Evolutionary conservation across 805 yeast genomes (phyloP).

Genomic region (Clavispora asparagi): DNA sequence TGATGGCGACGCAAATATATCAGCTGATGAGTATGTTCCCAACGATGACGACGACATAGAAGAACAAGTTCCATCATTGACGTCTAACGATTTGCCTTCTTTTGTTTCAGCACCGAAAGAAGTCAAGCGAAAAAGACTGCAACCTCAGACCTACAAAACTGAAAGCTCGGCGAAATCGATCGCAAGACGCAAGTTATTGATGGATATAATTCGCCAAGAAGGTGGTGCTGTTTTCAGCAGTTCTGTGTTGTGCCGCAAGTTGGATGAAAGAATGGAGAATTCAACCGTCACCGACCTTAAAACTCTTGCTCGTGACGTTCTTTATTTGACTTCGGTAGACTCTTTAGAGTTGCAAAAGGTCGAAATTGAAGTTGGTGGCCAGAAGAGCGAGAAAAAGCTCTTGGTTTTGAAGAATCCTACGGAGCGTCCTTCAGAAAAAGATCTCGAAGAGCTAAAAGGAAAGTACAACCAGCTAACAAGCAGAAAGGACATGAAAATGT

Average conservation of each 20-base stretch:
- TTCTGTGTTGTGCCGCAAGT: conserved; percentile 24
- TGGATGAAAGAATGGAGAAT: conserved; percentile 26
- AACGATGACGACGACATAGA: neutral
- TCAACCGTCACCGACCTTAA: conserved; percentile 32
- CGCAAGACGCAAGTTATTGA: conserved; percentile 24
- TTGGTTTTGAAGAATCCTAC: conserved; percentile 25
- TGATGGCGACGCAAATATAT: neutral
- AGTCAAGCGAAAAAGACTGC: neutral
- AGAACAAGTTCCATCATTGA: neutral
- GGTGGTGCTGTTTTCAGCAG: conserved; percentile 37
- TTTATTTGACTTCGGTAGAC: conserved; percentile 17
- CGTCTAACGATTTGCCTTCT: conserved; percentile 7
- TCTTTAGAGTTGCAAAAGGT: conserved; percentile 21
- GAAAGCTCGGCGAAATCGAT: conserved; percentile 24
- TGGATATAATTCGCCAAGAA: conserved; percentile 25
- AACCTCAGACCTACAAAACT: neutral
- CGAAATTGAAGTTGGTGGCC: conserved; percentile 22
- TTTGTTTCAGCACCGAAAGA: conserved; percentile 4
- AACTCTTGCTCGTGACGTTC: conserved; percentile 36
- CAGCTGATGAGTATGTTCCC: conserved; percentile 1
- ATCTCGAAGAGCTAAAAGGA: conserved; percentile 22
- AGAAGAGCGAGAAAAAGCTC: conserved; percentile 24
- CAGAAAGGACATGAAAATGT: conserved; percentile 7
- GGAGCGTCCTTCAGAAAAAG: conserved; percentile 22
- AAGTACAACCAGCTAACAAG: conserved; percentile 11